phyloP scores from a whole-genome alignment of 2,329 filamentous ascomycete genomes.

The Cladophialophora psammophila region DNA sequence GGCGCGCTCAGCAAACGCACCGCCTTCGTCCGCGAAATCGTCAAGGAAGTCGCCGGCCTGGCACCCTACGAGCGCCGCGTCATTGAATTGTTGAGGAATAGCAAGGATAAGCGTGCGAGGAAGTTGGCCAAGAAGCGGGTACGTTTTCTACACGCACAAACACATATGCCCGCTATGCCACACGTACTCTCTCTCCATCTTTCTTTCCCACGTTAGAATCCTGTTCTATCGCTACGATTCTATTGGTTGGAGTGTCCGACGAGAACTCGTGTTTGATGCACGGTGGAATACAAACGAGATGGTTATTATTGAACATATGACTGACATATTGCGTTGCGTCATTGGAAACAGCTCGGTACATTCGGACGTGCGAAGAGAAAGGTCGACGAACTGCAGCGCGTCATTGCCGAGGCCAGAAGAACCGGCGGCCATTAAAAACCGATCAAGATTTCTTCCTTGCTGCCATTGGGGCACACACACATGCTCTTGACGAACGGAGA shows the following conservation, averaged over 20 bases:
- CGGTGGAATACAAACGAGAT: background rate
- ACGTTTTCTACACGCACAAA: constrained; percentile 48
- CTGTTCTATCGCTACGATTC: background rate
- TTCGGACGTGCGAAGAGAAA: constrained; percentile 99
- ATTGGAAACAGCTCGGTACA: constrained; percentile 79
- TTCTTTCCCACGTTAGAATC: background rate
- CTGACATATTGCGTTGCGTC: constrained; percentile 27
- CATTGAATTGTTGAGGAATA: constrained; percentile 98
- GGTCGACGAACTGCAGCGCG: constrained; percentile 98
- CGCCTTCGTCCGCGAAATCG: constrained; percentile 93
- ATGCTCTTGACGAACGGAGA: constrained; percentile 7
- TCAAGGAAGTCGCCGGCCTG: constrained; percentile 96
- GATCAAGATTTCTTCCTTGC: background rate
- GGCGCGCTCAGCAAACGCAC: constrained; percentile 97
- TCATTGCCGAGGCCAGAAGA: constrained; percentile 95
- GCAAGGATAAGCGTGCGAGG: constrained; percentile 70
- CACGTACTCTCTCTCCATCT: background rate
- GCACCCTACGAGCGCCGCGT: constrained; percentile 98
- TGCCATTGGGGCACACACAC: background rate
- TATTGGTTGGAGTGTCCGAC: background rate
- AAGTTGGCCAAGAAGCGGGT: constrained; percentile 44
- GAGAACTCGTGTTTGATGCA: background rate
- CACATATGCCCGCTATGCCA: background rate
- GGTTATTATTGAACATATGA: constrained; percentile 34
- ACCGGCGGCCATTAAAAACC: constrained; percentile 54